phyloP scores from a whole-genome alignment of 2,329 filamentous ascomycete genomes.

The Diaporthe citriasiana region DNA sequence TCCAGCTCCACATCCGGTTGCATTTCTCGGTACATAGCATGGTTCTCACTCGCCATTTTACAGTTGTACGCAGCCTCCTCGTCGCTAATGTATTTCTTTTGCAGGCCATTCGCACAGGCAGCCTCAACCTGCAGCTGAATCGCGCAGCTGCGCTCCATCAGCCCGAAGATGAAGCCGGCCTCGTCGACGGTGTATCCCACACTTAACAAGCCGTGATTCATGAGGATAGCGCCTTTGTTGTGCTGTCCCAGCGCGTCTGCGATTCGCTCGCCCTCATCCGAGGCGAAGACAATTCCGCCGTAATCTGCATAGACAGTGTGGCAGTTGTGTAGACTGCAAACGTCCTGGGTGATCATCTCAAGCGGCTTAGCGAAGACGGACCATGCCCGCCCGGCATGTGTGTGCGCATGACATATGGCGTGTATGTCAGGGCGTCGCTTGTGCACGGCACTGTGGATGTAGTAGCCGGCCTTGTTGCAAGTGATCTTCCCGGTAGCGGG shows the following conservation, averaged over 20 bases:
- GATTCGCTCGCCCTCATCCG: conserved; percentile 75
- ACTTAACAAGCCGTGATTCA: conserved; percentile 81
- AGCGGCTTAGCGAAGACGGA: conserved; percentile 73
- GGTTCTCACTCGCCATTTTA: conserved; percentile 61
- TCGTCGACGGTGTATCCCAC: conserved; percentile 81
- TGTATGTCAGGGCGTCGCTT: conserved; percentile 75
- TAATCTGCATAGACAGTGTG: conserved; percentile 74
- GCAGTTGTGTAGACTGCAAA: conserved; percentile 74
- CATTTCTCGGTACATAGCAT: conserved; percentile 61
- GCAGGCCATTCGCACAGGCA: conserved; percentile 63
- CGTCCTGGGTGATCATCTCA: conserved; percentile 80
- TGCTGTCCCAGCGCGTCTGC: conserved; percentile 71
- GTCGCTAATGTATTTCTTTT: conserved; percentile 57
- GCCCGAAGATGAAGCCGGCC: conserved; percentile 77
- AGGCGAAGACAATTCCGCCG: conserved; percentile 66
- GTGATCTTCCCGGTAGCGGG: conserved; percentile 56
- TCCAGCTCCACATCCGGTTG: conserved; percentile 63
- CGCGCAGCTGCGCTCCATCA: conserved; percentile 77
- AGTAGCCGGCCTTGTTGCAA: conserved; percentile 77
- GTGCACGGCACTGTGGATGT: conserved; percentile 78
- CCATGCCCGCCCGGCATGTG: conserved; percentile 77
- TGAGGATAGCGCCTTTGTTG: conserved; percentile 74
- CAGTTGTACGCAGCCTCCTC: conserved; percentile 58
- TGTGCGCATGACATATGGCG: conserved; percentile 79
- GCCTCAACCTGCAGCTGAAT: conserved; percentile 79